phyloP scores from a whole-genome alignment of 257 asterid genomes.

The Ajuga chamaepitys region DNA sequence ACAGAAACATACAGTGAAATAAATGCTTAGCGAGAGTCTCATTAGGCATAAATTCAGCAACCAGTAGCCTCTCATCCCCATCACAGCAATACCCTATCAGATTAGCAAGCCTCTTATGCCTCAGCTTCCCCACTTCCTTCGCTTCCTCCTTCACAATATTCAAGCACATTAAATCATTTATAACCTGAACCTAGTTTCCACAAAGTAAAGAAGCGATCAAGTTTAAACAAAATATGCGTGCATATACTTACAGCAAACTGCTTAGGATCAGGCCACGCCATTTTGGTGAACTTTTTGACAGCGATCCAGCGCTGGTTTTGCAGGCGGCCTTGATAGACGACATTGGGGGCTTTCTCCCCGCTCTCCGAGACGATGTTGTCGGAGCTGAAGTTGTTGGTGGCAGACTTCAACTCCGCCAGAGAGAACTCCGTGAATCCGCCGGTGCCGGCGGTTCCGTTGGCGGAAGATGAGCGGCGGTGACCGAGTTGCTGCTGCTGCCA shows the following conservation, averaged over 20 bases:
- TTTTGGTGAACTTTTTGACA: slow-evolving; percentile 74
- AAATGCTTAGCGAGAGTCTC: slow-evolving; percentile 97
- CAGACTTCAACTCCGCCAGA: slow-evolving; percentile 66
- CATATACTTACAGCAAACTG: slow-evolving; percentile 63
- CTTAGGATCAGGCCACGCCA: slow-evolving; percentile 96
- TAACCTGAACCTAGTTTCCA: slow-evolving; percentile 19
- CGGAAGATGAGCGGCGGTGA: slow-evolving; percentile 58
- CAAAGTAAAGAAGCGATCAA: not conserved
- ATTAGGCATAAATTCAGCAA: slow-evolving; percentile 93
- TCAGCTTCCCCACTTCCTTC: slow-evolving; percentile 89
- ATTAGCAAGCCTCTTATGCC: slow-evolving; percentile 94
- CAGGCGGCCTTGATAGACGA: slow-evolving; percentile 75
- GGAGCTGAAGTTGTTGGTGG: slow-evolving; percentile 87
- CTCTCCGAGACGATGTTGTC: slow-evolving; percentile 86
- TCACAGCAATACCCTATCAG: slow-evolving; percentile 95
- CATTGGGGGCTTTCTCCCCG: slow-evolving; percentile 93
- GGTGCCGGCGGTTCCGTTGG: slow-evolving; percentile 32
- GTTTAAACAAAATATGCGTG: not conserved
- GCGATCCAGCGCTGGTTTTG: slow-evolving; percentile 90
- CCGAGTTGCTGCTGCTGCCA: slow-evolving; percentile 26
- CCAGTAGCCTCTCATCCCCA: slow-evolving; percentile 95
- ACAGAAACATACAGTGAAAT: slow-evolving; percentile 66
- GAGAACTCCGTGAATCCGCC: slow-evolving; percentile 80
- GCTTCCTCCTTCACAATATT: slow-evolving; percentile 70
- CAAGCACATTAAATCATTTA: slow-evolving; percentile 11